Evolutionary conservation across 495 filamentous ascomycete species (phyloP), one percentile per base, ranked within the genome.

Genomic region (Neurospora sp.): DNA sequence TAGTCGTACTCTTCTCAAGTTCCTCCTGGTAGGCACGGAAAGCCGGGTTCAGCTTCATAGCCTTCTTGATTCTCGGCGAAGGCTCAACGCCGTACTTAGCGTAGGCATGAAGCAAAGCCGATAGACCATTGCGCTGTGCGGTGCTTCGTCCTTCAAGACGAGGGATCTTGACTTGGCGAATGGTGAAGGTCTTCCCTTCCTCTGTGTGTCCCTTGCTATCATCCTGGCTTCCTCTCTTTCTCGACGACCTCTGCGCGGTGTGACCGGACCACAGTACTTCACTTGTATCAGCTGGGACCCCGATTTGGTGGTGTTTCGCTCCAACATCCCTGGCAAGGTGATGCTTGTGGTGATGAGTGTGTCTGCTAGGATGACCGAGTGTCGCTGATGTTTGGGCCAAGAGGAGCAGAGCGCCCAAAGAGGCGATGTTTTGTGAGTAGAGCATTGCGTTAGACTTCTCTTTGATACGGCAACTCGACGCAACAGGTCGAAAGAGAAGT

Each of bases 91-190:
- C 83, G 75, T 84, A 90, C 74, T 90, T 91, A 76, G 82, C 78
- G 77, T 89, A 89, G 37, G 88, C 85, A 75, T 84, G 89, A 38
- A 83, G 77, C 39, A 91, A 84, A 20, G 81, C 78, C 2, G 83
- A 83, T 14, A 87, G 83, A 70, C 87, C 79, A 65, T 81, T 81
- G 42, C 77, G 31, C 27, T 72, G 40, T 3, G 27, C 69, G 20
- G 38, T 18, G 7, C 68, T 27, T 45, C 6, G 9, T 2, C 20
- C 41, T 9, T 82, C 72, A 35, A 84, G 83, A 27, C 79, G 77
- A 41, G 80, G 82, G 70, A 87, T 89, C 59, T 80, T 82, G 39
- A 86, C 77, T 68, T 85, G 84, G 27, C 85, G 82, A 53, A 90
- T 79, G 73, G 82, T 87, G 78, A 89, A 90, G n/a, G 53, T 31